A percentile compares a stretch with the other conserved stretches of the same genome.
These are phyloP conservation scores for Amylocarpus encephaloides DNA, from an alignment of 2,329 filamentous ascomycete species.

Conservation along the genomic window DNA sequence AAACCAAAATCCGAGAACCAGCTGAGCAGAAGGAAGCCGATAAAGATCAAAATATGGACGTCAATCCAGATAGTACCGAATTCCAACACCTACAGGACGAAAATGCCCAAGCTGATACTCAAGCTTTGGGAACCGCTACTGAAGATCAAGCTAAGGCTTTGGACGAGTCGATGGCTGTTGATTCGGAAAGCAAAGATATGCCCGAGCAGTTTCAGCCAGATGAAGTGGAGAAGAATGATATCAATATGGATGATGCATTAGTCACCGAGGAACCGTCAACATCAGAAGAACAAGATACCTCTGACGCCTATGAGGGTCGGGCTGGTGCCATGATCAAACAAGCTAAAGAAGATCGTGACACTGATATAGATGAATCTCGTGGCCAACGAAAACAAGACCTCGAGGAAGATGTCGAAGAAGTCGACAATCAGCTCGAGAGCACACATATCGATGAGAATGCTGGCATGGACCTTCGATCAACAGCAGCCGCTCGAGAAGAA, in stretches of 20 bases:
- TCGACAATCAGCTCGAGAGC: slow-evolving; percentile 56
- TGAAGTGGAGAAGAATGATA: slow-evolving; percentile 38
- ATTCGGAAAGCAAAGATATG: slow-evolving; percentile 56
- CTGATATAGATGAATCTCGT: slow-evolving; percentile 46
- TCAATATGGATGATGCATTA: slow-evolving; percentile 39
- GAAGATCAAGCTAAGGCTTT: slow-evolving; percentile 82
- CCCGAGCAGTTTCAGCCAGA: slow-evolving; percentile 44
- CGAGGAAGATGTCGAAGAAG: slow-evolving; percentile 34
- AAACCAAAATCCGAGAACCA: slow-evolving; percentile 65
- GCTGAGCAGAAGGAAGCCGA: slow-evolving; percentile 42
- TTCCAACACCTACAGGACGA: slow-evolving; percentile 92
- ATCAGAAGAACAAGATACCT: slow-evolving; percentile 37
- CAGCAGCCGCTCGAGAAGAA: slow-evolving; percentile 59
- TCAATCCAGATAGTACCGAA: slow-evolving; percentile 70
- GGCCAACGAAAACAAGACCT: slow-evolving; percentile 33
- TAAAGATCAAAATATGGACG: slow-evolving; percentile 30
- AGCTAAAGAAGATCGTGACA: slow-evolving; percentile 38
- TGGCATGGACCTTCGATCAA: slow-evolving; percentile 29
- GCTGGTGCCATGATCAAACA: slow-evolving; percentile 51
- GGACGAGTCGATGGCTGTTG: slow-evolving; percentile 83
- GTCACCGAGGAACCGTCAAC: slow-evolving; percentile 37
- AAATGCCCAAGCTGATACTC: slow-evolving; percentile 73
- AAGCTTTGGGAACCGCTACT: slow-evolving; percentile 82
- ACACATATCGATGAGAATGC: slow-evolving; percentile 53
- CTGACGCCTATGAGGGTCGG: slow-evolving; percentile 47